These are phyloP conservation scores for Fomitopsis pinicola DNA, from an alignment of 1,284 basidiomycete genomes.

Conservation along the genomic window DNA sequence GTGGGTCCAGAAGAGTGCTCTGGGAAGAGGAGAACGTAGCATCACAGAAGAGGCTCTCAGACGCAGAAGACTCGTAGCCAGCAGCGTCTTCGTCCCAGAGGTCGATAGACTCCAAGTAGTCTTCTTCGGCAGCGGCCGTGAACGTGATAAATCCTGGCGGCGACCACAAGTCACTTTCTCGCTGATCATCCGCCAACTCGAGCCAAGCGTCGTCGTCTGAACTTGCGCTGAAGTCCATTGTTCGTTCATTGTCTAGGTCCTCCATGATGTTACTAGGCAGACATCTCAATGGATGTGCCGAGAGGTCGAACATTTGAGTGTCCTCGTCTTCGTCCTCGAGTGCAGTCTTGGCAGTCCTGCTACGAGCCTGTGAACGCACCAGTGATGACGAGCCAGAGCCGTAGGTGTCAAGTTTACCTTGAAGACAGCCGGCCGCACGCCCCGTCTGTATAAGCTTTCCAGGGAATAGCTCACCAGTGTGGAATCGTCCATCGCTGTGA, in stretches of 20 bases:
- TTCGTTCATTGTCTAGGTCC: not conserved
- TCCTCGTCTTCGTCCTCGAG: not conserved
- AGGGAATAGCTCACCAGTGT: slow-evolving; percentile 40
- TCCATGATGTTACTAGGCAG: not conserved
- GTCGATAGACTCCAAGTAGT: not conserved
- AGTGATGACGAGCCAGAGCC: not conserved
- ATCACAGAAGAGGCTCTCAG: not conserved
- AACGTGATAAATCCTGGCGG: not conserved
- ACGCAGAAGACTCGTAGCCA: not conserved
- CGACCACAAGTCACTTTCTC: not conserved
- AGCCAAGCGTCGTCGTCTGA: not conserved
- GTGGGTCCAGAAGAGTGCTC: not conserved
- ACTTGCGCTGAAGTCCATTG: not conserved
- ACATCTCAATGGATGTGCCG: not conserved
- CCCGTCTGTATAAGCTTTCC: slow-evolving; percentile 42
- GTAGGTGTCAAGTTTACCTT: slow-evolving; percentile 36
- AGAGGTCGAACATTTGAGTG: not conserved
- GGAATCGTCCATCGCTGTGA: not conserved
- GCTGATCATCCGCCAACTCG: not conserved
- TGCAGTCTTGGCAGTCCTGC: not conserved
- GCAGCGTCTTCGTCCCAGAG: not conserved
- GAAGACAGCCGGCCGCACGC: slow-evolving; percentile 41
- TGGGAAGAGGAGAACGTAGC: not conserved
- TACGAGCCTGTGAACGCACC: not conserved
- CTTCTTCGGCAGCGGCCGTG: not conserved